Base-by-base conservation (phyloP, 202 grass and related monocot species). In the Dendrocalamus latiflorus region DNA sequence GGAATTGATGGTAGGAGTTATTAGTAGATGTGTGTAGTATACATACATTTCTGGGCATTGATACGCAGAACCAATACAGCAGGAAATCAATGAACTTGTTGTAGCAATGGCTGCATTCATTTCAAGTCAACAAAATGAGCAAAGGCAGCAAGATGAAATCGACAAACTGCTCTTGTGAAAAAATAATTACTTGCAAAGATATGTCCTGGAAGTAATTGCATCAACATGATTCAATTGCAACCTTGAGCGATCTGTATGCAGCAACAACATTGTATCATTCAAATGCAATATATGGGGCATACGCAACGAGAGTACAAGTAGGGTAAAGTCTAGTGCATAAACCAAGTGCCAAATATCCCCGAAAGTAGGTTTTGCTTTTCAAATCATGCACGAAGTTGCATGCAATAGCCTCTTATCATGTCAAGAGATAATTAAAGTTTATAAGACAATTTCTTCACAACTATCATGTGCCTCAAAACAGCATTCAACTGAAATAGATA, bases 131-230 rank as follows among this genome's bases (percentile, higher is more conserved):
- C 10, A 75, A 72, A 70, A 75, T 80, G 4, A 87, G 57, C 33
- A 14, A 56, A 71, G 15, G 34, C 28, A 65, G 12, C 13, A 80
- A 47, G 24, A 81, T 30, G 11, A 62, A 56, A 70, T 50, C 13
- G 25, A 83, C 13, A 79, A 66, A 65, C 8, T 47, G 47, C 76
- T 63, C 5, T 59, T 64, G 6, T 58, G 48, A 80, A 39, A 64
- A 77, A 86, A 15, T 49, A 79, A 70, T 91, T 98, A 98, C 92
- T 88, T 90, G 95, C 95, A 94, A 81, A 98, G 43, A 62, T 93
- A 74, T 80, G 92, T 90, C 60, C 65, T 82, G 28, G 88, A 91
- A 68, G 81, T 91, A 80, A 98, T 91, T 78, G 83, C 80, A 54
- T 93, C 86, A 0, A 34, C 65, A 88, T 93, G 82, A 82, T 86